A percentile compares a stretch with the other conserved stretches of the same genome.
These are phyloP conservation scores for Rhizopogon sp. DNA, from an alignment of 768 basidiomycete species.

Conservation along the genomic window DNA sequence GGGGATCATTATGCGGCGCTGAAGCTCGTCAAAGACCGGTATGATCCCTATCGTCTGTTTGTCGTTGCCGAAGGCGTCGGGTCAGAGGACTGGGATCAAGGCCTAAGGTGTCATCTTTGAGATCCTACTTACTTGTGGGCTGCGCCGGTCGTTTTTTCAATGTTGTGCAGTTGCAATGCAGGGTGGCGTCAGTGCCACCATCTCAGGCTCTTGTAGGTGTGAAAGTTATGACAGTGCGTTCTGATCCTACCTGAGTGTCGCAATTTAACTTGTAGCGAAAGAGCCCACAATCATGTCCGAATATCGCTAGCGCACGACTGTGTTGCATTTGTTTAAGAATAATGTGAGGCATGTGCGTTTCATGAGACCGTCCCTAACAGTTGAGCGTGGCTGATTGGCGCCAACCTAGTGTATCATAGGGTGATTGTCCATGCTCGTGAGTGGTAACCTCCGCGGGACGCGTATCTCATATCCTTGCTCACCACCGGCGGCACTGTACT, in stretches of 20 bases:
- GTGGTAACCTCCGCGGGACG: no score
- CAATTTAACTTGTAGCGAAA: neutral
- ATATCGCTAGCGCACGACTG: no score
- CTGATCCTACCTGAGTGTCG: neutral
- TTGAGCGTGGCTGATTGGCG: neutral
- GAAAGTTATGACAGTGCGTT: neutral
- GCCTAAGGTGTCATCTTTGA: constrained; percentile 15
- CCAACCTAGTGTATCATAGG: neutral
- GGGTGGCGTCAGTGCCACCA: neutral
- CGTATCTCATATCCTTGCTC: no score
- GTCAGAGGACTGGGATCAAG: constrained; percentile 43
- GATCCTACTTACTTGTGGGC: no score
- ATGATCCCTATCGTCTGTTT: constrained; percentile 43
- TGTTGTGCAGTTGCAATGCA: neutral
- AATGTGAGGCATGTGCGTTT: neutral
- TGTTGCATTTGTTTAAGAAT: no score
- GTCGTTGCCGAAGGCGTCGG: constrained; percentile 43
- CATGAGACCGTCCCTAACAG: neutral
- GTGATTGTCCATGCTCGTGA: no score
- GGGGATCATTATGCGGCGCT: constrained; percentile 38
- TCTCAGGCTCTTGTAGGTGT: neutral
- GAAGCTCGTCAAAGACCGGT: constrained; percentile 37
- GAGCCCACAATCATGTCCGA: neutral
- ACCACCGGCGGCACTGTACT: no score
- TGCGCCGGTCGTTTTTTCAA: no score